phyloP scores from a whole-genome alignment of 2,329 filamentous ascomycete genomes.

The Xylaria hypoxylon region DNA sequence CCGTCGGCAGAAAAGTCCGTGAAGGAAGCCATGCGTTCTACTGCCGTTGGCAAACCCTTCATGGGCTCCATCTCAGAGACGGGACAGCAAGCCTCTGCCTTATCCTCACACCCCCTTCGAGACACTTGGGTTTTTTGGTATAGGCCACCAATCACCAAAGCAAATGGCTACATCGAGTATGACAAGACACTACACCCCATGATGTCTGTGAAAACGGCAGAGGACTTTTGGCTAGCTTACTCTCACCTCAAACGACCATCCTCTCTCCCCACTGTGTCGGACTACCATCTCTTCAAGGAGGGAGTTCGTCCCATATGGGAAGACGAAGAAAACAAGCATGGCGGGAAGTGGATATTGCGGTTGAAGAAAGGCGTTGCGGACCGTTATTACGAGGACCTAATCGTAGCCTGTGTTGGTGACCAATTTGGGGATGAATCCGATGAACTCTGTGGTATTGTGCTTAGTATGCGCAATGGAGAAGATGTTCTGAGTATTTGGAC shows the following conservation, averaged over 20 bases:
- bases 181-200: slow-evolving; percentile 95
- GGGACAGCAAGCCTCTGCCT: slow-evolving; percentile 54
- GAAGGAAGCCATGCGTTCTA: slow-evolving; percentile 55
- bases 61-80: slow-evolving; percentile 63
- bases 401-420: slow-evolving; percentile 91
- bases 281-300: slow-evolving; percentile 98
- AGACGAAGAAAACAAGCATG: slow-evolving; percentile 94
- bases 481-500: slow-evolving; percentile 99
- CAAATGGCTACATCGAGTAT: slow-evolving; percentile 87
- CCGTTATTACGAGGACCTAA: slow-evolving; percentile 94
- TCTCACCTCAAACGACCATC: slow-evolving; percentile 91
- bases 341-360: slow-evolving; percentile 97
- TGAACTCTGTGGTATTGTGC: slow-evolving; percentile 93
- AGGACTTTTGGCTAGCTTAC: slow-evolving; percentile 93
- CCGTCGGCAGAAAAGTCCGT: slow-evolving; percentile 73
- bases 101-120: slow-evolving; percentile 73
- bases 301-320: slow-evolving; percentile 98
- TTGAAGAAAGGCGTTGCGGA: slow-evolving; percentile 98
- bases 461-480: slow-evolving; percentile 94
- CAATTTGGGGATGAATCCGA: slow-evolving; percentile 93
- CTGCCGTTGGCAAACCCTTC: slow-evolving; percentile 52
- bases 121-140: slow-evolving; percentile 98
- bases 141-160: slow-evolving; percentile 94
- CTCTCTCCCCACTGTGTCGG: slow-evolving; percentile 86
- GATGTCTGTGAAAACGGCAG: slow-evolving; percentile 81